A percentile compares a stretch with the other conserved stretches of the same genome.
phyloP scores from a whole-genome alignment of 257 asterid genomes.

The Capsicum pubescens region DNA sequence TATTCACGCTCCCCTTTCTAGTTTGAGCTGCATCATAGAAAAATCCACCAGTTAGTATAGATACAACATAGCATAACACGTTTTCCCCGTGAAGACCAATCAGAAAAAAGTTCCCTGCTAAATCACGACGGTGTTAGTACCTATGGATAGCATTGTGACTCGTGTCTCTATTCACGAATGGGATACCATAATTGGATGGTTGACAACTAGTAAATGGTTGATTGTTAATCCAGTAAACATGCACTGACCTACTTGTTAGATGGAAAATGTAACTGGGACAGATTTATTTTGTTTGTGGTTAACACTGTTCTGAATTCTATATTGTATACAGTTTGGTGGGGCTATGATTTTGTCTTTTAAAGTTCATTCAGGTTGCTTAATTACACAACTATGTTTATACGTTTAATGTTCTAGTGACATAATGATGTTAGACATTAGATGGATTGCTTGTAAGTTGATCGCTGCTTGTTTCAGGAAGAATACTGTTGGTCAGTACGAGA shows the following conservation, averaged over 20 bases:
- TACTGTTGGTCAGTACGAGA: conserved; percentile 95
- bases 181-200: conserved; percentile 1
- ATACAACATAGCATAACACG: not conserved
- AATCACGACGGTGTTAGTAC: not conserved
- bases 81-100: not conserved
- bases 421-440: conserved; percentile 14
- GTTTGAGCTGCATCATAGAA: not conserved
- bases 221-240: not conserved
- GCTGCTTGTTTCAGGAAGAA: conserved; percentile 62
- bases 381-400: not conserved
- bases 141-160: not conserved
- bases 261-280: not conserved
- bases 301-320: not conserved
- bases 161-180: not conserved
- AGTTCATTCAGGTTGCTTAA: not conserved
- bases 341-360: not conserved
- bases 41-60: not conserved
- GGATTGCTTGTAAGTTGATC: conserved; percentile 6
- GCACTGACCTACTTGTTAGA: not conserved
- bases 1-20: not conserved
- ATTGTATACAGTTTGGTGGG: not conserved
- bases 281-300: not conserved
- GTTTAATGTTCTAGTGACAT: not conserved
- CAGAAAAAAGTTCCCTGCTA: not conserved
- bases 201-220: not conserved